phyloP scores from a whole-genome alignment of 1,284 basidiomycete species.

The Serendipita sp. region DNA sequence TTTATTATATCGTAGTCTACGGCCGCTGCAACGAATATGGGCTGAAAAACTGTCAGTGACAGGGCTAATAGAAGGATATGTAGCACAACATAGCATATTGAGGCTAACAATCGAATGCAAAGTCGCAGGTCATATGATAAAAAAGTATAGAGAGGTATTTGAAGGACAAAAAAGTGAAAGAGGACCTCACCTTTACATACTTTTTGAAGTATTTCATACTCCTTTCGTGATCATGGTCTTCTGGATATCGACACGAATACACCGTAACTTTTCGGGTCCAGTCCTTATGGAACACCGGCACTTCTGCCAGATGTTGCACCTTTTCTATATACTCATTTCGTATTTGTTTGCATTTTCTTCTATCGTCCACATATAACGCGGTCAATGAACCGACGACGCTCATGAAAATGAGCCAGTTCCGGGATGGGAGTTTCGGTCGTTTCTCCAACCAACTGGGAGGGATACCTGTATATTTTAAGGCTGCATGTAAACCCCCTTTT shows the following conservation, averaged over 20 bases:
- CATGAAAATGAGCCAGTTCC: constrained; percentile 90
- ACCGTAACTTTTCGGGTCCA: constrained; percentile 73
- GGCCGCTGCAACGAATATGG: constrained; percentile 84
- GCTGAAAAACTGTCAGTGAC: constrained; percentile 34
- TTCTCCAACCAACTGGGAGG: constrained; percentile 60
- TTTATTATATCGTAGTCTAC: constrained; percentile 80
- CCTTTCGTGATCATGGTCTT: constrained; percentile 84
- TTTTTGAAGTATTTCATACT: constrained; percentile 80
- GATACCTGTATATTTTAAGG: constrained; percentile 51
- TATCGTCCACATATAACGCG: constrained; percentile 75
- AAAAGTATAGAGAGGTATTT: not conserved
- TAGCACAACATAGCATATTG: not conserved
- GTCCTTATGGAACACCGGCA: constrained; percentile 51
- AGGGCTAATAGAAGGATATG: constrained; percentile 8
- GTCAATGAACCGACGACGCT: constrained; percentile 55
- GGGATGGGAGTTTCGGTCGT: constrained; percentile 68
- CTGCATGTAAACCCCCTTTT: constrained; percentile 21
- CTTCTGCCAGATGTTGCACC: constrained; percentile 63
- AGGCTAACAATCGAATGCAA: not conserved
- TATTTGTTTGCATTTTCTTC: constrained; percentile 62
- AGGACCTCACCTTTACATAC: constrained; percentile 76
- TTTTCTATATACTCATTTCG: constrained; percentile 65
- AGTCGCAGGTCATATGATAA: not conserved
- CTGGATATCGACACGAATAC: constrained; percentile 82
- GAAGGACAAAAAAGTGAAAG: constrained; percentile 9